Evolutionary conservation across 2,329 filamentous ascomycete species (phyloP), one percentile per base, ranked within the genome.

Genomic region (Cryphonectria naterciae): DNA sequence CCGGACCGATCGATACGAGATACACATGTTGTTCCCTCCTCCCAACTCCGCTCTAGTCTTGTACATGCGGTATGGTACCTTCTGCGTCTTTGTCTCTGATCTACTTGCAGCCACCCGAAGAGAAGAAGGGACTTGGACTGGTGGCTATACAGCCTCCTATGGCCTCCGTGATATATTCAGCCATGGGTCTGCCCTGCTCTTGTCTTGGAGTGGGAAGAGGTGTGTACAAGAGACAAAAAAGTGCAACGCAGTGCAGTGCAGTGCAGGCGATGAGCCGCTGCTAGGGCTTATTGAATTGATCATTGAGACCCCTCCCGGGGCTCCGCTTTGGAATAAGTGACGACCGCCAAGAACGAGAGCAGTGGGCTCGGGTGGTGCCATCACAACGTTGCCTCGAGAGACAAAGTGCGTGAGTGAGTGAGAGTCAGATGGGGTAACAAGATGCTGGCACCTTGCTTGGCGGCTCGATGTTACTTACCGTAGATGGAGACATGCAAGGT

Each of bases 321-420:
- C 37, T 65, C 25, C 52, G 39, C 25, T 13, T 8, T 2, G 43
- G 25, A 13, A 41, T 15, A 39, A 62, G 68, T 69, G 70, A 69
- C 67, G 63, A 46, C 56, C 56, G 67, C 70, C 67, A 71, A 67
- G 67, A 49, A 49, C 43, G 35, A 66, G 28, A 49, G 13, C 4
- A 43, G 63, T n/a, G 25, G 39, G 43, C 28, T 58, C 8, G 25
- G 35, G 8, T 25, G 67, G 68, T 66, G 67, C 70, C 67, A 58
- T 69, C 67, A 58, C 60, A 43, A 39, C 54, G 35, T 66, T 68
- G 41, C 25, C 28, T 67, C 6, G 13, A 19, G 35, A 19, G 19
- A 35, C 3, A 43, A n/a, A 37, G 49, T 13, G 49, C 11, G 25
- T 4, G 58, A 8, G 58, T 37, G 54, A 58, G 54, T n/a, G 6